Evolutionary conservation across 352 stramenopile genomes (phyloP), one percentile per base, ranked within the genome.

Genomic region (Pythium brassicae): DNA sequence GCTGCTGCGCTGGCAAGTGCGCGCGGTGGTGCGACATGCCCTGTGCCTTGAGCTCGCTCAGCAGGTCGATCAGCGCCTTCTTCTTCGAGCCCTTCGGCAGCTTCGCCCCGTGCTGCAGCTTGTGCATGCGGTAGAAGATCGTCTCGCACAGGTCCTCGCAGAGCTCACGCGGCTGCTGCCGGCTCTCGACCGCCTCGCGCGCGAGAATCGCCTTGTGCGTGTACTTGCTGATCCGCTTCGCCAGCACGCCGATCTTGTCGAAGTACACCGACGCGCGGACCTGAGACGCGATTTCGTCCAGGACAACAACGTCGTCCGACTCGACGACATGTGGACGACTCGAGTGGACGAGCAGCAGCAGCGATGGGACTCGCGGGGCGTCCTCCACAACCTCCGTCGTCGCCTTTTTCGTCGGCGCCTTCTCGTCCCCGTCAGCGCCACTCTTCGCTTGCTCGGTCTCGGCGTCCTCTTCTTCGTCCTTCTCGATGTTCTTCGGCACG

Each of bases 41-140:
- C 23, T 97, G 86, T 1, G 74, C 71, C 53, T 95, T 91, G 2
- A 98, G 66, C 54, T 92, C 91, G 12, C 71, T 65, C 7, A 99
- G 85, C 20, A 99, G 68, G 61, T 99, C 97, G 25, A 98, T 85
- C 6, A 99, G 68, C 17, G 96, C 97, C 57, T 98, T 90, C 76
- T 99, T 96, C 72, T 99, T 99, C 25, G 98, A 93, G 47, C 89
- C 91, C 72, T 98, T 98, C 0, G 93, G 93, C 19, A 90, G 65
- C 32, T 94, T 97, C 25, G 71, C 72, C 17, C 67, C 63, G 50
- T 96, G 78, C 55, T 92, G 84, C 0, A 86, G 67, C 39, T 85
- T 88, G 29, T 73, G 69, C 66, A 99, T 98, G n/a, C 96, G 86
- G 40, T 94, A 93, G 64, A 99, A 98, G 53, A 99, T 97, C 26